Evolutionary conservation across 352 stramenopile genomes (phyloP), one percentile per base, ranked within the genome.

Genomic region (Phytophthora sp.): DNA sequence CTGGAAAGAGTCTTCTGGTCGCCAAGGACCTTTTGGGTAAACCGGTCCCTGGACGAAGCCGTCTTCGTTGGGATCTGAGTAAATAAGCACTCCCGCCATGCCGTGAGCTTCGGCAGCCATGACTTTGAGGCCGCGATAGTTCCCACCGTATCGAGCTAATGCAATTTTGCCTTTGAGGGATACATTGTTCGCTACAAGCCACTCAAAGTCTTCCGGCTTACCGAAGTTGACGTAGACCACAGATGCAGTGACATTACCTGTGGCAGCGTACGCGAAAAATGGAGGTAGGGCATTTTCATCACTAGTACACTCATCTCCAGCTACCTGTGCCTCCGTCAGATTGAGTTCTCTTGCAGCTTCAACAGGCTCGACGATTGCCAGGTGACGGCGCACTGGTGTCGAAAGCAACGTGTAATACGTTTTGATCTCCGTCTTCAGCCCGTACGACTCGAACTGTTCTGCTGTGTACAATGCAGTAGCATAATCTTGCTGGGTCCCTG

Each of bases 151-250:
- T 23, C 84, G 72, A 20, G 82, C 59, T 13, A 94, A 62, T 8
- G 89, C 83, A 23, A 95, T 85, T 18, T 74, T 87, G 28, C 69
- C 78, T 20, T 83, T 52, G 7, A 95, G 63, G 2, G 56, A 66
- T 41, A 95, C 77, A 21, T 81, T 81, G 24, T 63, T 49, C 13
- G 46, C 54, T 37, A 79, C 63, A 5, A 95, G 77, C 39, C 56
- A 80, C 35, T 89, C 60, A 48, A 93, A 94, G 63, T 95, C 84
- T 51, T 76, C 51, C 0, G 77, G 88, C 10, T 69, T 73, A 7
- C 86, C 90, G 45, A 91, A 92, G 65, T 97, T 97, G 30, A 74
- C 89, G 69, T 95, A 97, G 34, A 97, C 85, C 3, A 94, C 54
- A 0, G 80, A 66, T 10, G 58, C 70, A 11, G 69, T 82, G 18